A percentile compares a stretch with the other conserved stretches of the same genome.
These are phyloP conservation scores for Leccinellum luteum DNA, from an alignment of 768 basidiomycete genomes.

Conservation along the genomic window DNA sequence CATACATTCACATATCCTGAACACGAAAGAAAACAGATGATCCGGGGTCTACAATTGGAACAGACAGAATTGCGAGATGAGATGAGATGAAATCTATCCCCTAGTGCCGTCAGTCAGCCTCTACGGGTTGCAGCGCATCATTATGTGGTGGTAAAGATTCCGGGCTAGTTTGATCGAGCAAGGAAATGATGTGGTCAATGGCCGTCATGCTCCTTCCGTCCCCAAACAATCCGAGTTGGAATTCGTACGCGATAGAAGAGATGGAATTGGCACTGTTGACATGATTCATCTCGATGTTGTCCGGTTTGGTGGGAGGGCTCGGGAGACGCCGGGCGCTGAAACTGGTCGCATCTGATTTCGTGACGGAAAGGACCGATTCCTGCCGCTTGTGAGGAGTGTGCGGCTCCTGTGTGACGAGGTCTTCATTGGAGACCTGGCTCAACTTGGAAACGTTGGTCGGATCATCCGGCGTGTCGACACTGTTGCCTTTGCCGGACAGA, in stretches of 20 bases:
- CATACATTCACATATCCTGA: background rate
- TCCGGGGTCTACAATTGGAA: background rate
- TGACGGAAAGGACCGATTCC: conserved; percentile 11
- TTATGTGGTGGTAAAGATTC: conserved; percentile 1
- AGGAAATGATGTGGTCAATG: conserved; percentile 25
- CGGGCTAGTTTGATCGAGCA: conserved; percentile 28
- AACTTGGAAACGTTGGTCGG: background rate
- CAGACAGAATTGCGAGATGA: background rate
- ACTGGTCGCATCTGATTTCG: background rate
- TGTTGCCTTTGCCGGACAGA: background rate
- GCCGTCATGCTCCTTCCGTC: conserved; percentile 24
- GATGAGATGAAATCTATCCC: background rate
- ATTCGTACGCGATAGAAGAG: conserved; percentile 28
- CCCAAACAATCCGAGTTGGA: conserved; percentile 24
- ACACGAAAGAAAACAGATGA: background rate
- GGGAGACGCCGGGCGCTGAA: conserved; percentile 6
- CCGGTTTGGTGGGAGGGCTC: conserved; percentile 16
- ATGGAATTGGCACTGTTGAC: conserved; percentile 19
- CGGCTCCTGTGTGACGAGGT: background rate
- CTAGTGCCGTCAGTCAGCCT: conserved; percentile 6
- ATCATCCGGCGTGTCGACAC: background rate
- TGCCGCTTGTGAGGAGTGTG: conserved; percentile 14
- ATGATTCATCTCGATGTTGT: conserved; percentile 12
- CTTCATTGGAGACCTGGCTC: conserved; percentile 1
- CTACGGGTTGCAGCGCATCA: background rate